A percentile compares a stretch with the other conserved stretches of the same genome.
phyloP scores from a whole-genome alignment of 495 filamentous ascomycete species.

The Pyrenula aspistea region DNA sequence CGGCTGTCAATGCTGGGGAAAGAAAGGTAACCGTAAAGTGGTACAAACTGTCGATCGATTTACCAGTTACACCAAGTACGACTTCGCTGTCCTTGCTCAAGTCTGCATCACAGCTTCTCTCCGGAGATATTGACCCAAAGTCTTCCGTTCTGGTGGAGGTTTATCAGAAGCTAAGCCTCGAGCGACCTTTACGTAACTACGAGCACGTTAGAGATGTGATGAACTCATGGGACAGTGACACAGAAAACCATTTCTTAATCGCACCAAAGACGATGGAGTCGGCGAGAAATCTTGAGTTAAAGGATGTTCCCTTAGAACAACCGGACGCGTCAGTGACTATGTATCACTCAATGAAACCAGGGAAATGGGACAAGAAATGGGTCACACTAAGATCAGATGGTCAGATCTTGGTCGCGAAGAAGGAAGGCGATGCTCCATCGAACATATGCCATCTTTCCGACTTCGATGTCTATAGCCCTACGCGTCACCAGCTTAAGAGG shows the following conservation, averaged over 20 bases:
- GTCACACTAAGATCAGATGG: slow-evolving; percentile 64
- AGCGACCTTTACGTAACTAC: slow-evolving; percentile 74
- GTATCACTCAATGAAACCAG: slow-evolving; percentile 66
- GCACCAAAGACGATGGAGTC: slow-evolving; percentile 34
- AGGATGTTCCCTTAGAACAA: slow-evolving; percentile 40
- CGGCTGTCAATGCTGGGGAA: slow-evolving; percentile 74
- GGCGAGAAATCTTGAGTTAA: slow-evolving; percentile 33
- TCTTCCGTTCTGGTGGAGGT: slow-evolving; percentile 62
- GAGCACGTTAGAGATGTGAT: slow-evolving; percentile 80
- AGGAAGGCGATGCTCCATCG: slow-evolving; percentile 42
- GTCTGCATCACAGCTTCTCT: slow-evolving; percentile 41
- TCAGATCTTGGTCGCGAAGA: slow-evolving; percentile 66
- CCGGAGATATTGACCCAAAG: slow-evolving; percentile 43
- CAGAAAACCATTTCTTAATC: slow-evolving; percentile 56
- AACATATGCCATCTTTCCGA: slow-evolving; percentile 83
- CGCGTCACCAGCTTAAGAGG: slow-evolving; percentile 45
- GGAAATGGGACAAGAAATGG: slow-evolving; percentile 79
- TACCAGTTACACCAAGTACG: slow-evolving; percentile 62
- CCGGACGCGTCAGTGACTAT: slow-evolving; percentile 59
- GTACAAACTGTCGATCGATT: slow-evolving; percentile 42
- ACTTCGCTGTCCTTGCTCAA: slow-evolving; percentile 59
- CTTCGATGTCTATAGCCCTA: slow-evolving; percentile 81
- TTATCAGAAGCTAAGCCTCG: slow-evolving; percentile 63
- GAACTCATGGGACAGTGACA: slow-evolving; percentile 82
- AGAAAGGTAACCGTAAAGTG: slow-evolving; percentile 60